phyloP scores from a whole-genome alignment of 108 stramenopile species.

The Hondaea fermentalgiana region DNA sequence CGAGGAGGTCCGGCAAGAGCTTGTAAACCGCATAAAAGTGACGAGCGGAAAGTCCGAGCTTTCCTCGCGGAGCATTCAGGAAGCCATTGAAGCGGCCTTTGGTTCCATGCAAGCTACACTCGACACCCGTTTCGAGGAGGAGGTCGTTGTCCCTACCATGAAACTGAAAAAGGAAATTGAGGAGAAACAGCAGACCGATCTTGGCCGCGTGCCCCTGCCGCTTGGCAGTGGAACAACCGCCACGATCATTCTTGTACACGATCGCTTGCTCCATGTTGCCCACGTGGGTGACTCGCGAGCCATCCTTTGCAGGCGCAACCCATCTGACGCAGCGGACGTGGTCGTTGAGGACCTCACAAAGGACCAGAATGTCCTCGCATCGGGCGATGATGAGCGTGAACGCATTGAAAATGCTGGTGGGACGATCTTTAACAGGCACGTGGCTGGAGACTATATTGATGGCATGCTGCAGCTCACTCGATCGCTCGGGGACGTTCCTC shows the following conservation, averaged over 20 bases:
- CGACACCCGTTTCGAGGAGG: neutral
- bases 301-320: neutral
- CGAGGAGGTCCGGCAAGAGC: neutral
- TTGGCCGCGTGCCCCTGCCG: neutral
- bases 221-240: neutral
- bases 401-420: neutral
- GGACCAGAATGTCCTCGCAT: neutral
- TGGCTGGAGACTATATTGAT: neutral
- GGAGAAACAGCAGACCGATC: neutral
- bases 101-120: neutral
- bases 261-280: neutral
- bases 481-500: neutral
- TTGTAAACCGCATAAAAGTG: neutral
- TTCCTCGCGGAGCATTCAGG: neutral
- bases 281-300: conserved; percentile 2
- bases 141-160: neutral
- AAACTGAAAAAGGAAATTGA: conserved; percentile 16
- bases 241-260: neutral
- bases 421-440: neutral
- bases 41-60: neutral
- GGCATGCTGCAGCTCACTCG: conserved; percentile 12
- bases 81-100: neutral
- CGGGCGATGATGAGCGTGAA: neutral
- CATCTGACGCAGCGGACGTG: neutral
- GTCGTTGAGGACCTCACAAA: neutral